These are phyloP conservation scores for Zarea fungicola DNA, from an alignment of 2,329 filamentous ascomycete genomes.

Conservation along the genomic window DNA sequence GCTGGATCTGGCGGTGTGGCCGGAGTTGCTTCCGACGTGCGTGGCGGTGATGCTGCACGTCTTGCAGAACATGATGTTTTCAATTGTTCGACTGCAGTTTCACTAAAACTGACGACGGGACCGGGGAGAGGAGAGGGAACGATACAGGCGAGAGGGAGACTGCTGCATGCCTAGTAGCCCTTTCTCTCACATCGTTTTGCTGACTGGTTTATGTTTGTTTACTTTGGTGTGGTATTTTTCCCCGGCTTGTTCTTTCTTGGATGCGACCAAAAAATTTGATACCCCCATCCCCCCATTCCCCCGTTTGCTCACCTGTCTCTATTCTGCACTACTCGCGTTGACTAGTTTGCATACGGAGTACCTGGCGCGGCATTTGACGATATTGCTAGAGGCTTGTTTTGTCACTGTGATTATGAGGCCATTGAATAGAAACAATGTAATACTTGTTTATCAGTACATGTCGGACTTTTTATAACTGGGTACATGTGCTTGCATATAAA, in stretches of 20 bases:
- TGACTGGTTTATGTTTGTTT: no score
- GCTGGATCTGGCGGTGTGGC: conserved; percentile 60
- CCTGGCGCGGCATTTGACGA: not conserved
- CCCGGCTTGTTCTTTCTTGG: not conserved
- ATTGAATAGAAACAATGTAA: conserved; percentile 5
- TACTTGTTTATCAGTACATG: not conserved
- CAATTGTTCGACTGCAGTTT: conserved; percentile 61
- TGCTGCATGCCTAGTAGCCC: no score
- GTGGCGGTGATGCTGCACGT: conserved; percentile 63
- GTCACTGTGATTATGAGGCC: not conserved
- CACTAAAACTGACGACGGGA: conserved; percentile 23
- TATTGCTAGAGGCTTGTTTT: not conserved
- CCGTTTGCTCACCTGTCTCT: not conserved
- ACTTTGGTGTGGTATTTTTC: not conserved
- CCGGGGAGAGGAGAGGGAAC: not conserved
- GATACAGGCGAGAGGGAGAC: no score
- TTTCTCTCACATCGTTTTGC: no score
- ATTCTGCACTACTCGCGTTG: not conserved
- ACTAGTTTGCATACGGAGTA: no score
- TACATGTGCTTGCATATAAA: no score
- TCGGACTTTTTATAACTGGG: no score
- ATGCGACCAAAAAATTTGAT: conserved; percentile 3
- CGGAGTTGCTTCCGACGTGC: conserved; percentile 61
- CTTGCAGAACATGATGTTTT: conserved; percentile 67
- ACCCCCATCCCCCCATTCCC: not conserved